These are phyloP conservation scores for Septoria linicola DNA, from an alignment of 2,329 filamentous ascomycete genomes.

Conservation along the genomic window DNA sequence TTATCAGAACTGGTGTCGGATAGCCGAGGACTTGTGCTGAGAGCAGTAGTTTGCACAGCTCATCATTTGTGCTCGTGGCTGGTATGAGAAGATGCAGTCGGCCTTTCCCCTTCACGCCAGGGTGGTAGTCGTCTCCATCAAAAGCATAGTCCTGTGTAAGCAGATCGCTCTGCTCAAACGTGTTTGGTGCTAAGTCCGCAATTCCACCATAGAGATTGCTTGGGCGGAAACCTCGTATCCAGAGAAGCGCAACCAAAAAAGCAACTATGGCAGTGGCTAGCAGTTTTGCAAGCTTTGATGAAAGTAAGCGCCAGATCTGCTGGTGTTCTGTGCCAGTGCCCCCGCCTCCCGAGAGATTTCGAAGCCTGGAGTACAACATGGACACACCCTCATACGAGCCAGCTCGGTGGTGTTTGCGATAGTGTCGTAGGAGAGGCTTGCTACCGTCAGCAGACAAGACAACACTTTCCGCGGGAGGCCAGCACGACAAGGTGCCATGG, in stretches of 20 bases:
- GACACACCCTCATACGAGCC: not conserved
- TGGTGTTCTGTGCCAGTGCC: slow-evolving; percentile 2
- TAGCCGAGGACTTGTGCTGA: slow-evolving; percentile 23
- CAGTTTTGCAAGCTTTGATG: slow-evolving; percentile 17
- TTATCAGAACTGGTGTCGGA: slow-evolving; percentile 27
- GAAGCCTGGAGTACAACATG: slow-evolving; percentile 2
- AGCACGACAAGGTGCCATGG: not conserved
- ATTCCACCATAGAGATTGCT: not conserved
- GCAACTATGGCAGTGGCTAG: slow-evolving; percentile 13
- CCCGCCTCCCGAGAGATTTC: slow-evolving; percentile 1
- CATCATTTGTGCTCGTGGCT: slow-evolving; percentile 44
- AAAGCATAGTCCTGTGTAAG: not conserved
- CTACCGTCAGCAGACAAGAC: not conserved
- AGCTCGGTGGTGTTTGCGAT: not conserved
- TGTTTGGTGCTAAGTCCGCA: not conserved
- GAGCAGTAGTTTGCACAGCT: slow-evolving; percentile 27
- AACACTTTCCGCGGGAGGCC: not conserved
- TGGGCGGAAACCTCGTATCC: slow-evolving; percentile 8
- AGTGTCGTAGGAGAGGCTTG: not conserved
- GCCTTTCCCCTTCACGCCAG: slow-evolving; percentile 18
- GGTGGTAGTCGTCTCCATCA: not conserved
- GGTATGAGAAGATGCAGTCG: slow-evolving; percentile 58
- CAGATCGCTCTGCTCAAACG: slow-evolving; percentile 2
- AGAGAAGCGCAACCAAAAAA: slow-evolving; percentile 9
- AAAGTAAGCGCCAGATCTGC: slow-evolving; percentile 12